phyloP scores from a whole-genome alignment of 202 grass and related monocot species.

The Digitaria exilis region DNA sequence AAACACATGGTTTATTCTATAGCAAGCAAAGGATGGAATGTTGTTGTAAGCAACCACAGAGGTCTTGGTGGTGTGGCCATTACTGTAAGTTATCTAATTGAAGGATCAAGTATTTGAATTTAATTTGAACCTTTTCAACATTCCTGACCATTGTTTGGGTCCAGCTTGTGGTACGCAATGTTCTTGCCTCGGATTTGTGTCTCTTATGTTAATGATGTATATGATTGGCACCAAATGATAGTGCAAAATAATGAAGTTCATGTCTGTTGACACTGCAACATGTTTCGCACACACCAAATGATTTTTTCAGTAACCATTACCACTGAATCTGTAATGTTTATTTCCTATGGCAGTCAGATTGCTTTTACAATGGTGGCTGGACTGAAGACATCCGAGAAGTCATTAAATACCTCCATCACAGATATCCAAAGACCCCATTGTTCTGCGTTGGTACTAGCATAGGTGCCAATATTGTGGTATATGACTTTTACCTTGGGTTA shows the following conservation, averaged over 20 bases:
- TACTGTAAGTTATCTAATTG: slow-evolving; percentile 69
- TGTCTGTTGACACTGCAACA: slow-evolving; percentile 10
- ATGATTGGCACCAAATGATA: not conserved
- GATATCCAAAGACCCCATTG: slow-evolving; percentile 69
- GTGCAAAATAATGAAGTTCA: not conserved
- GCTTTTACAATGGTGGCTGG: slow-evolving; percentile 94
- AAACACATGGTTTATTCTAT: slow-evolving; percentile 74
- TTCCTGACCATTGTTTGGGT: slow-evolving; percentile 5
- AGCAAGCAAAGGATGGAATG: slow-evolving; percentile 83
- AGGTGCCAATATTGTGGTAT: slow-evolving; percentile 95
- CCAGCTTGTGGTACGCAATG: not conserved
- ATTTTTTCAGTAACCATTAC: slow-evolving; percentile 26
- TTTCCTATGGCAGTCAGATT: slow-evolving; percentile 75
- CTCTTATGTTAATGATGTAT: not conserved
- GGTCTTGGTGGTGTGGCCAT: slow-evolving; percentile 91
- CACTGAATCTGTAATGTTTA: slow-evolving; percentile 14
- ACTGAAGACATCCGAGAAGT: slow-evolving; percentile 85
- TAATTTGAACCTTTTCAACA: slow-evolving; percentile 25
- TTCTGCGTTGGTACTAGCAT: slow-evolving; percentile 96
- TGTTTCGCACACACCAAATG: slow-evolving; percentile 9
- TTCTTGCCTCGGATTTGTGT: not conserved
- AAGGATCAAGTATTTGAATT: slow-evolving; percentile 29
- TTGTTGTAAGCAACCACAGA: slow-evolving; percentile 94
- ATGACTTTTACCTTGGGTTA: slow-evolving; percentile 16
- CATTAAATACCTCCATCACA: slow-evolving; percentile 73